Percentiles rank a stretch among this genome's conserved stretches.
Evolutionary conservation across 441 rosid genomes (phyloP).

Genomic region (Aquilaria agallochum): DNA sequence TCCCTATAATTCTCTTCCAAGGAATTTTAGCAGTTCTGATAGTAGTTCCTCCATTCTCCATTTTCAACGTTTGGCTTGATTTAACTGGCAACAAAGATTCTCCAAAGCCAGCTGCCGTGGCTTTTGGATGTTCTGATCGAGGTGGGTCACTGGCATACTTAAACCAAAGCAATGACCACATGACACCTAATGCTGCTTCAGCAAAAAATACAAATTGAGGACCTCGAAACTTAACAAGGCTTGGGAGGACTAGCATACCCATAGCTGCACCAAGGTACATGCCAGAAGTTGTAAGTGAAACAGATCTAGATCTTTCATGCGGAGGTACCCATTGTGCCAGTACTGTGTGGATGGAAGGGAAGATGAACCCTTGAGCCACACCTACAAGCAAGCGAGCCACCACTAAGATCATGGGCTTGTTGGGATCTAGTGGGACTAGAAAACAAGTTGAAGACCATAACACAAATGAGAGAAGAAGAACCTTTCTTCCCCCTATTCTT

Average conservation of each 20-base stretch:
- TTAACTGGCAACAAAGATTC: slow-evolving; percentile 66
- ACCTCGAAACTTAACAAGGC: slow-evolving; percentile 75
- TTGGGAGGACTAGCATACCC: slow-evolving; percentile 92
- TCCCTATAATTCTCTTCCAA: slow-evolving; percentile 71
- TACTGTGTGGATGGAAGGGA: slow-evolving; percentile 94
- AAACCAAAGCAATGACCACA: slow-evolving; percentile 89
- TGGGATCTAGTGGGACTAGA: slow-evolving; percentile 80
- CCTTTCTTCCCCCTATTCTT: slow-evolving; percentile 79
- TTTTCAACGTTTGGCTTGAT: slow-evolving; percentile 25
- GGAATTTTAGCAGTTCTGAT: slow-evolving; percentile 57
- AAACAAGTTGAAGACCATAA: slow-evolving; percentile 90
- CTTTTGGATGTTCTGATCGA: slow-evolving; percentile 85
- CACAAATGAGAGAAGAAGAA: slow-evolving; percentile 81
- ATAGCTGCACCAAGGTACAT: slow-evolving; percentile 97
- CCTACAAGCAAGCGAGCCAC: slow-evolving; percentile 90
- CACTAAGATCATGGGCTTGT: slow-evolving; percentile 56
- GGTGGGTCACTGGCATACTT: slow-evolving; percentile 80
- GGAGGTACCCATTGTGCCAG: slow-evolving; percentile 99
- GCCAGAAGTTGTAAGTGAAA: slow-evolving; percentile 90
- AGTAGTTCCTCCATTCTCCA: slow-evolving; percentile 48
- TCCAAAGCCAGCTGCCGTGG: slow-evolving; percentile 85
- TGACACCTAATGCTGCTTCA: slow-evolving; percentile 76
- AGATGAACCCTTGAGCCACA: slow-evolving; percentile 95
- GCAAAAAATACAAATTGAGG: slow-evolving; percentile 82
- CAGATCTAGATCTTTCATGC: slow-evolving; percentile 91